A percentile compares a stretch with the other conserved stretches of the same genome.
Conservation (phyloP, 176 grass and related monocot species). For the Cymbopogon citratus region DNA sequence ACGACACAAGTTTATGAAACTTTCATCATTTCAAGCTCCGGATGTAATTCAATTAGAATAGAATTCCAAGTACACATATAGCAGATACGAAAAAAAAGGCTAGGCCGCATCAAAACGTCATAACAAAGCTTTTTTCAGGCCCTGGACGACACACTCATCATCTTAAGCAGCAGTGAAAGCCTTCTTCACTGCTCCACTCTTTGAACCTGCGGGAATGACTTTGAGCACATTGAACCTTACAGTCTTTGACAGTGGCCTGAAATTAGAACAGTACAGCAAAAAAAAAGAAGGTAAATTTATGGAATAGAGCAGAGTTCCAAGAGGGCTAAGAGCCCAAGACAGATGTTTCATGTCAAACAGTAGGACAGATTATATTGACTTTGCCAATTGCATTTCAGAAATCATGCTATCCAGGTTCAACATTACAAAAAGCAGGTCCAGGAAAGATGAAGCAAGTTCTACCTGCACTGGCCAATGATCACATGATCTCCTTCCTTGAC, state of each 20-base stretch:
- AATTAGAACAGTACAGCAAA: background rate
- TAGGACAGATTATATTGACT: background rate
- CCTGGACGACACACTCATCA: background rate
- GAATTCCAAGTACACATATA: background rate
- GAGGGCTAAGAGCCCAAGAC: no score
- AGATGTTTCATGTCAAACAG: background rate
- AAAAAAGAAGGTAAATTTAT: background rate
- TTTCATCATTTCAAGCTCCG: background rate
- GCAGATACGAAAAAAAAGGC: background rate
- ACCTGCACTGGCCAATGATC: constrained; percentile 45
- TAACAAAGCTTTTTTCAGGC: background rate
- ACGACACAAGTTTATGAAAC: background rate
- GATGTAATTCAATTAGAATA: background rate
- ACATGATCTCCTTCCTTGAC: constrained; percentile 35
- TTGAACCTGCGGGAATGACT: constrained; percentile 34
- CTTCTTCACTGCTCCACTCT: constrained; percentile 32
- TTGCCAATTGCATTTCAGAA: background rate
- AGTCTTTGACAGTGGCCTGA: constrained; percentile 35
- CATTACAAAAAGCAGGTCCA: background rate
- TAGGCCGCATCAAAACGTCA: background rate
- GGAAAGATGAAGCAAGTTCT: background rate
- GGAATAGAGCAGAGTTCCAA: background rate
- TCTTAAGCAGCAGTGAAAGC: constrained; percentile 23
- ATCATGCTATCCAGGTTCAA: background rate
- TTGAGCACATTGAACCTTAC: constrained; percentile 40